A percentile compares a stretch with the other conserved stretches of the same genome.
phyloP scores from a whole-genome alignment of 345 rosid species.

The Brassica rapa region DNA sequence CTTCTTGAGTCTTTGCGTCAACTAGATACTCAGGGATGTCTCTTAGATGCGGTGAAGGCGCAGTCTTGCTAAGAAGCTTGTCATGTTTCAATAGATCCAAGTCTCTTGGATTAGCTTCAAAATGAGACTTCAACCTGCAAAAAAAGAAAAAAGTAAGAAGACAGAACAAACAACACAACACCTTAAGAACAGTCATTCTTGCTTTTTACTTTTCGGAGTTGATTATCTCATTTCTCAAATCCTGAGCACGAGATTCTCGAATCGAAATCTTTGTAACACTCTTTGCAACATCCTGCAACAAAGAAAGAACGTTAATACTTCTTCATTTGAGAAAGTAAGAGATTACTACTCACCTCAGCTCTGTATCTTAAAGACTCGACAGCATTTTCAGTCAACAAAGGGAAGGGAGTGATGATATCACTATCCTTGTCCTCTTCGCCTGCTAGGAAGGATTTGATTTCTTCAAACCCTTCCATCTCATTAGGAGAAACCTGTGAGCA shows the following conservation, averaged over 20 bases:
- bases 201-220: conserved; percentile 87
- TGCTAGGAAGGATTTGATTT: conserved; percentile 67
- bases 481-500: conserved; percentile 66
- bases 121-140: conserved; percentile 84
- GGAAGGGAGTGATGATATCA: conserved; percentile 57
- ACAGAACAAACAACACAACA: background rate
- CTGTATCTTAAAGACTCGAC: conserved; percentile 86
- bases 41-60: conserved; percentile 64
- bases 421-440: conserved; percentile 55
- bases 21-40: conserved; percentile 77
- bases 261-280: conserved; percentile 84
- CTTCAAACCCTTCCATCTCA: conserved; percentile 81
- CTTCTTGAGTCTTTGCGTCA: conserved; percentile 75
- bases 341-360: conserved; percentile 68
- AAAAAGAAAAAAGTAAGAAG: background rate
- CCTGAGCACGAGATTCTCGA: conserved; percentile 90
- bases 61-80: conserved; percentile 72
- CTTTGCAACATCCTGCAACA: conserved; percentile 79
- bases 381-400: conserved; percentile 72
- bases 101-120: conserved; percentile 83
- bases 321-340: conserved; percentile 4
- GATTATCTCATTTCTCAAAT: conserved; percentile 84
- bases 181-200: background rate
- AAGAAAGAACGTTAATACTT: background rate
- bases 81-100: conserved; percentile 83